Base-by-base conservation (phyloP, 2,329 filamentous ascomycete genomes). In the Colletotrichum karsti region DNA sequence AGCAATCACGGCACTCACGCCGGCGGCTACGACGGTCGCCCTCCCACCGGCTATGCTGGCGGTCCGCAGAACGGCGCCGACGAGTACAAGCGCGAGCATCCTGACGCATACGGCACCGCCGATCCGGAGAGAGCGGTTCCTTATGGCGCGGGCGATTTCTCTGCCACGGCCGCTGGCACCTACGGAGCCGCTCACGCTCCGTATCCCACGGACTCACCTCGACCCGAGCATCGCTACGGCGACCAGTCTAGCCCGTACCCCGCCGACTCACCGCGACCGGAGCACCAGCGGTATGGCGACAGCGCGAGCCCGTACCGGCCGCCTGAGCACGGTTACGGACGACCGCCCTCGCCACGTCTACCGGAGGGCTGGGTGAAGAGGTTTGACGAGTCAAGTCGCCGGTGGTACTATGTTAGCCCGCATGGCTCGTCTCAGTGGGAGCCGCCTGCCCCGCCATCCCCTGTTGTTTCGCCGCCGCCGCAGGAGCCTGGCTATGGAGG, bases 341-440 rank as follows among this genome's bases (percentile, higher is more conserved):
- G 66, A 7, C 69, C 73, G 5, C 63, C 35, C 2, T 48, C 28
- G 55, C 82, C 87, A 46, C 78, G 83, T 35, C 77, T 88, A 57
- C 80, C 87, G 24, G 71, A 81, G 51, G 87, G 87, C 72, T 90
- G 88, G 88, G 74, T 78, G 22, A 80, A 85, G 48, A 84, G 87
- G 72, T 90, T 84, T 78, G 87, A 90, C 70, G 84, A 85, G 44
- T 78, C 77, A 63, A 81, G 81, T 65, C 83, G 87, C 72, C 83
- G 85, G 57, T 88, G 85, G 79, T 90, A 84, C 78, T 91, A 86
- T 72, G 80, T 89, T 61, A 86, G 90, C 72, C 79, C 85, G 37
- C 87, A 85, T 10, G 86, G 86, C 15, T 83, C 83, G 63, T 83
- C 85, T 1, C 86, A 89, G 71, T 90, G 88, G 88, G 86, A 89